These are phyloP conservation scores for Kickxella alabastrina DNA, from an alignment of 192 early-diverging fungal genomes.

Conservation along the genomic window DNA sequence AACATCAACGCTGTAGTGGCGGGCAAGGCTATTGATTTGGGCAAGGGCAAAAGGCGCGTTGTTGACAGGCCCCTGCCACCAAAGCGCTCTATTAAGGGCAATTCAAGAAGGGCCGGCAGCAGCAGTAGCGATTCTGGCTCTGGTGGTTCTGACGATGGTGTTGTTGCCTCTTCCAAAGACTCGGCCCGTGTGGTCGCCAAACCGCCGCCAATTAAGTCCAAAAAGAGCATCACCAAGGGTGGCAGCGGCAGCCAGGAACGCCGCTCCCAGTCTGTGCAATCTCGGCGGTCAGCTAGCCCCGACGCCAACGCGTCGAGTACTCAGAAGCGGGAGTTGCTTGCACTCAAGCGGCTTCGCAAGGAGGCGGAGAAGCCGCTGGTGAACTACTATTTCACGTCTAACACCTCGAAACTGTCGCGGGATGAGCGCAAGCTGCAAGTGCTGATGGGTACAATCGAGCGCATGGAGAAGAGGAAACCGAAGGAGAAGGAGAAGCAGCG, in stretches of 20 bases:
- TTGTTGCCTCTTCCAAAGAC: neutral
- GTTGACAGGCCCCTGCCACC: neutral
- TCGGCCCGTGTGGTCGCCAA: too few relatives aligned
- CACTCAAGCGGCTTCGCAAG: constrained; percentile 30
- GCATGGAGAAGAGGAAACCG: constrained; percentile 56
- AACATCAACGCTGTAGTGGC: neutral
- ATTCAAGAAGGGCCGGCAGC: neutral
- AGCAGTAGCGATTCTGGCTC: neutral
- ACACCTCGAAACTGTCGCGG: constrained; percentile 52
- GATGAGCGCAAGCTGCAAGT: constrained; percentile 69
- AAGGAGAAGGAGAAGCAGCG: constrained; percentile 43
- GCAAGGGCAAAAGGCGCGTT: constrained; percentile 15
- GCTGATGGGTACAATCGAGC: constrained; percentile 58
- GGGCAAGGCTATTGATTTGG: too few relatives aligned
- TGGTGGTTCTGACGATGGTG: neutral
- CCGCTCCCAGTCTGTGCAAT: constrained; percentile 3
- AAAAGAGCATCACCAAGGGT: neutral
- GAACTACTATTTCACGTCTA: constrained; percentile 48
- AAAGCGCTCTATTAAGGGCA: neutral
- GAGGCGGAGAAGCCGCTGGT: constrained; percentile 41
- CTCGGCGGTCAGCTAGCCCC: constrained; percentile 1
- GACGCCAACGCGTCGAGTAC: neutral
- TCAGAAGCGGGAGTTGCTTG: constrained; percentile 25
- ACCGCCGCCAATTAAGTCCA: too few relatives aligned
- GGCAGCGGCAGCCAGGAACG: neutral